These are phyloP conservation scores for Botrytis pseudocinerea DNA, from an alignment of 2,329 filamentous ascomycete genomes.

Conservation along the genomic window DNA sequence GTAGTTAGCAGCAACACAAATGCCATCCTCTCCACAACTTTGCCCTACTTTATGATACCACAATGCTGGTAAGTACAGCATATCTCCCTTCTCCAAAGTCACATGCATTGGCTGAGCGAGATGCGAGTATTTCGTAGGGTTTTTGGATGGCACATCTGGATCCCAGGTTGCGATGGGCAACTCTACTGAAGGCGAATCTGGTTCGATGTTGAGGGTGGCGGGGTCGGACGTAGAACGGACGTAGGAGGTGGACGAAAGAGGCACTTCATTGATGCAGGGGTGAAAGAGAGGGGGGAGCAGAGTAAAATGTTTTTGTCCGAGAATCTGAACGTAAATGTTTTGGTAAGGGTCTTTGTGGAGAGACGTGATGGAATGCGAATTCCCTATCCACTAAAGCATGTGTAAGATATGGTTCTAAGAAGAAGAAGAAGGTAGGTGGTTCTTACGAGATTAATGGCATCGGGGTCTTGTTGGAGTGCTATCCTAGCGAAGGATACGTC, in stretches of 20 bases:
- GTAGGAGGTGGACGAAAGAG: slow-evolving; percentile 14
- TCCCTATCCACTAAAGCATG: slow-evolving; percentile 64
- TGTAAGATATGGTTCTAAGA: not conserved
- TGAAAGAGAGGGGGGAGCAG: slow-evolving; percentile 65
- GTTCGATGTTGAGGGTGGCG: not conserved
- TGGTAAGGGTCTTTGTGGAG: slow-evolving; percentile 84
- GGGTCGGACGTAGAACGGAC: not conserved
- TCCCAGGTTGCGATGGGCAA: slow-evolving; percentile 76
- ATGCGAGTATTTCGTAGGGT: slow-evolving; percentile 57
- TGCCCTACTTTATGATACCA: slow-evolving; percentile 87
- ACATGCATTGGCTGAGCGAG: slow-evolving; percentile 64
- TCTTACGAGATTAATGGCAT: slow-evolving; percentile 68
- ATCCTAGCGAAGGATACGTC: slow-evolving; percentile 72
- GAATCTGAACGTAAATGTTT: slow-evolving; percentile 77
- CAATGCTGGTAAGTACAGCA: slow-evolving; percentile 79
- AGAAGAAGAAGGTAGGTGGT: not conserved
- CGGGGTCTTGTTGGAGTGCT: slow-evolving; percentile 63
- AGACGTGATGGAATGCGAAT: slow-evolving; percentile 66
- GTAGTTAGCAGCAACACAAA: slow-evolving; percentile 80
- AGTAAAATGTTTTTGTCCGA: slow-evolving; percentile 73
- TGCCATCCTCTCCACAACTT: slow-evolving; percentile 64
- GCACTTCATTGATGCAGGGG: slow-evolving; percentile 22
- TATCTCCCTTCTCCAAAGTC: slow-evolving; percentile 70
- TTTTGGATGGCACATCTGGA: slow-evolving; percentile 48
- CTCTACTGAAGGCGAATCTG: slow-evolving; percentile 20